phyloP scores from a whole-genome alignment of 1,284 basidiomycete genomes.

The Leccinum solheimii region DNA sequence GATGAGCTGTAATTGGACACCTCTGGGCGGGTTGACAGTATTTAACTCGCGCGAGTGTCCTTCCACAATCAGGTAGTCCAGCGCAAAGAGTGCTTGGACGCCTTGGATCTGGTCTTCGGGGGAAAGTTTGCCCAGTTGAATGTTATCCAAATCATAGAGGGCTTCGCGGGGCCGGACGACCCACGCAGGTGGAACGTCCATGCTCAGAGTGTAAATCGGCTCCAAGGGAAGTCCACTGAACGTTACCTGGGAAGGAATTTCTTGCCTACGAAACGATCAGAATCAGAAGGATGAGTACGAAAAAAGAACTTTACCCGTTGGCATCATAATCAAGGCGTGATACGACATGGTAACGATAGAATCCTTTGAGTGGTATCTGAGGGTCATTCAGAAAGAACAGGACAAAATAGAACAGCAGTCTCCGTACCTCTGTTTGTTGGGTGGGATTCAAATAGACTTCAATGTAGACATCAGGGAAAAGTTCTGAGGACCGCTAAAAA shows the following conservation, averaged over 20 bases:
- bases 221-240: slow-evolving; percentile 60
- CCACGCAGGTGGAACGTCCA: slow-evolving; percentile 92
- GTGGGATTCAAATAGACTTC: slow-evolving; percentile 79
- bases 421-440: slow-evolving; percentile 60
- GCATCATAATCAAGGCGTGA: slow-evolving; percentile 66
- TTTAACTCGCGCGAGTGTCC: slow-evolving; percentile 84
- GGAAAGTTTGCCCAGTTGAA: slow-evolving; percentile 74
- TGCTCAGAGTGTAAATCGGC: slow-evolving; percentile 87
- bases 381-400: slow-evolving; percentile 1
- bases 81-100: slow-evolving; percentile 81
- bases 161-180: slow-evolving; percentile 88
- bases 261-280: slow-evolving; percentile 42
- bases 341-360: slow-evolving; percentile 81
- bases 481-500: slow-evolving; percentile 31
- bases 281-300: neutral
- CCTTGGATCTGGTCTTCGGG: slow-evolving; percentile 52
- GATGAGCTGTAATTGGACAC: slow-evolving; percentile 81
- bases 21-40: slow-evolving; percentile 71
- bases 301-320: slow-evolving; percentile 55
- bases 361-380: slow-evolving; percentile 89
- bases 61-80: slow-evolving; percentile 91
- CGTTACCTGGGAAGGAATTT: slow-evolving; percentile 49
- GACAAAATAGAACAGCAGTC: neutral
- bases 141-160: slow-evolving; percentile 93
- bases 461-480: slow-evolving; percentile 63